Percentiles rank a stretch among this genome's conserved stretches.
These are phyloP conservation scores for Monoraphidium neglectum DNA, from an alignment of 139 green algal genomes.

Conservation along the genomic window DNA sequence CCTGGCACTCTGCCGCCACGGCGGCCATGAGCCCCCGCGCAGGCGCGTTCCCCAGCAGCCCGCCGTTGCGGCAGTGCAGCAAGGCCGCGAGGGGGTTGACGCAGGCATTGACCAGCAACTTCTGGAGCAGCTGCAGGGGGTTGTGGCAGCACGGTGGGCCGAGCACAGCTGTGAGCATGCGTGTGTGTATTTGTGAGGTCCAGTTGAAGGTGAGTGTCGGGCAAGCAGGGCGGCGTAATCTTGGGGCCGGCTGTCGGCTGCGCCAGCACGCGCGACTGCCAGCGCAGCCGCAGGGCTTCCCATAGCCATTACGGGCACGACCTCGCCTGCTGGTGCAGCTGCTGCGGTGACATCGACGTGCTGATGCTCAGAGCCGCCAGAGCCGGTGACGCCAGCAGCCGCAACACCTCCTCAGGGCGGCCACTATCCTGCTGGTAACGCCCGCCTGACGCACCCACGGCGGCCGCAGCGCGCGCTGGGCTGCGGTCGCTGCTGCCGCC, in stretches of 20 bases:
- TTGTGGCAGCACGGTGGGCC: too few relatives aligned
- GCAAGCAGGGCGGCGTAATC: neutral
- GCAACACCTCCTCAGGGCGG: too few relatives aligned
- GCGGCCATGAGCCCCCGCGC: neutral
- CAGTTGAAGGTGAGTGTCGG: neutral
- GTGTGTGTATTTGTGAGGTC: too few relatives aligned
- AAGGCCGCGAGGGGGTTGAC: slow-evolving; percentile 52
- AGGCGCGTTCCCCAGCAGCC: slow-evolving; percentile 13
- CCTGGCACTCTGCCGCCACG: slow-evolving; percentile 18
- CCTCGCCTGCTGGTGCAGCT: too few relatives aligned
- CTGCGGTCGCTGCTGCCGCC: neutral
- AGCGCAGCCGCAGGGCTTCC: neutral
- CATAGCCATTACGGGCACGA: neutral
- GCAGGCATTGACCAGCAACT: slow-evolving; percentile 50
- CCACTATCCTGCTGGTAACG: neutral
- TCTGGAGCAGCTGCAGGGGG: slow-evolving; percentile 31
- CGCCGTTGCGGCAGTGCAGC: slow-evolving; percentile 48
- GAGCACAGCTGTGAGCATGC: too few relatives aligned
- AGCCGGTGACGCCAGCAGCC: neutral
- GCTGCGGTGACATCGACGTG: too few relatives aligned
- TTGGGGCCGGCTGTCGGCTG: neutral
- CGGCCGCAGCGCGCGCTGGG: neutral
- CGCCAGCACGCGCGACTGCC: neutral
- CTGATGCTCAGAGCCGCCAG: neutral
- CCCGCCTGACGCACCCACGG: neutral